A percentile compares a stretch with the other conserved stretches of the same genome.
Evolutionary conservation across 2,329 filamentous ascomycete species (phyloP).

Genomic region (Hypomyces rosellus): DNA sequence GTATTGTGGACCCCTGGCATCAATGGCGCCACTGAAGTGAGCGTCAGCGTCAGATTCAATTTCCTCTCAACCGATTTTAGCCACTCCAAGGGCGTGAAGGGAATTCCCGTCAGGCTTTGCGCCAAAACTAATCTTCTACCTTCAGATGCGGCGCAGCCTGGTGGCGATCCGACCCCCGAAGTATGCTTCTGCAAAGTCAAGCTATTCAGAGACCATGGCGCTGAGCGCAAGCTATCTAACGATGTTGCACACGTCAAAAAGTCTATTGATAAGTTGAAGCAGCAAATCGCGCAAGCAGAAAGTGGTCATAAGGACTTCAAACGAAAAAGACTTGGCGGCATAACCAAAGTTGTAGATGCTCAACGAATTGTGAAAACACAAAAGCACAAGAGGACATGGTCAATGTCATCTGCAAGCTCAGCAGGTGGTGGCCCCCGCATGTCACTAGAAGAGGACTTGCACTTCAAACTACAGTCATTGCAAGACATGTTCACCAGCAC

Average conservation of each 20-base stretch:
- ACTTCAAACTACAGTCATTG: slow-evolving; percentile 68
- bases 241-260: slow-evolving; percentile 94
- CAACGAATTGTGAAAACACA: slow-evolving; percentile 71
- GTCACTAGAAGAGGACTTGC: slow-evolving; percentile 67
- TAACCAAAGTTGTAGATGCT: slow-evolving; percentile 40
- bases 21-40: slow-evolving; percentile 67
- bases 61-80: slow-evolving; percentile 98
- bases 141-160: slow-evolving; percentile 42
- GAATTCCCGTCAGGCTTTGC: slow-evolving; percentile 88
- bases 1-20: slow-evolving; percentile 77
- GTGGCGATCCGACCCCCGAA: slow-evolving; percentile 49
- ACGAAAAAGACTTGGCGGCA: slow-evolving; percentile 50
- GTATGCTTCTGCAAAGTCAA: slow-evolving; percentile 96
- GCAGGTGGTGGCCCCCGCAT: slow-evolving; percentile 40
- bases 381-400: slow-evolving; percentile 94
- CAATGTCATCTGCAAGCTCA: slow-evolving; percentile 74
- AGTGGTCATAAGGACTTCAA: slow-evolving; percentile 63
- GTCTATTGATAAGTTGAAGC: slow-evolving; percentile 90
- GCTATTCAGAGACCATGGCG: slow-evolving; percentile 91
- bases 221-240: slow-evolving; percentile 90
- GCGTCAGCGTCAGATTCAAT: slow-evolving; percentile 90
- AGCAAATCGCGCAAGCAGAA: slow-evolving; percentile 78
- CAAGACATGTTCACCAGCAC: slow-evolving; percentile 89
- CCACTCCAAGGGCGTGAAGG: slow-evolving; percentile 97
- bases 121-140: slow-evolving; percentile 74